phyloP scores from a whole-genome alignment of 2,329 filamentous ascomycete species.

The Simplicillium sp. region DNA sequence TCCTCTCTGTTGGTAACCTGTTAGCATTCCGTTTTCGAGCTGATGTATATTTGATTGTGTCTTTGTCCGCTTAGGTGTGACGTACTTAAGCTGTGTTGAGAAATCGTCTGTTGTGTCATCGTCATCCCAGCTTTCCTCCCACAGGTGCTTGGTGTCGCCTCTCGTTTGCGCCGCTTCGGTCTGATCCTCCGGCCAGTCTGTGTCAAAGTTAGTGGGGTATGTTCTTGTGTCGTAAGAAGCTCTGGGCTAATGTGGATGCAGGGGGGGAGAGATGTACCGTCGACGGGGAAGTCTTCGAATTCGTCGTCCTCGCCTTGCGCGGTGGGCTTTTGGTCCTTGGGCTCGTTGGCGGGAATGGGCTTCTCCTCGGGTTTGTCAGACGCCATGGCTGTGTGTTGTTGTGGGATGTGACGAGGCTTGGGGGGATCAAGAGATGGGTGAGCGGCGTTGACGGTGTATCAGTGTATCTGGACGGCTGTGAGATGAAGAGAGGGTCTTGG shows the following conservation, averaged over 20 bases:
- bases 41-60: background rate
- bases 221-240: background rate
- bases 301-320: slow-evolving; percentile 95
- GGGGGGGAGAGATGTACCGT: slow-evolving; percentile 53
- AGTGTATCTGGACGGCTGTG: background rate
- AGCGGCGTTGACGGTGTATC: background rate
- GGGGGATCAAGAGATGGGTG: slow-evolving; percentile 1
- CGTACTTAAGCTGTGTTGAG: slow-evolving; percentile 84
- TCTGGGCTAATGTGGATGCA: background rate
- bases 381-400: slow-evolving; percentile 16
- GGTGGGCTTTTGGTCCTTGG: slow-evolving; percentile 43
- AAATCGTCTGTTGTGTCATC: slow-evolving; percentile 97
- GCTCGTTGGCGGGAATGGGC: slow-evolving; percentile 18
- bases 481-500: background rate
- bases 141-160: slow-evolving; percentile 68
- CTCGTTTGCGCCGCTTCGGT: slow-evolving; percentile 67
- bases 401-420: background rate
- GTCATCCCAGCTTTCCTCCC: slow-evolving; percentile 99
- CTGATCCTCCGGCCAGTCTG: slow-evolving; percentile 91
- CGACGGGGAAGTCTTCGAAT: slow-evolving; percentile 96
- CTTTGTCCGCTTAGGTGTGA: slow-evolving; percentile 11
- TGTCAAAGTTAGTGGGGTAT: background rate
- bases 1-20: slow-evolving; percentile 56
- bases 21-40: background rate
- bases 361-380: slow-evolving; percentile 22